These are phyloP conservation scores for Penicillium pulvis DNA, from an alignment of 495 filamentous ascomycete species.

Conservation along the genomic window DNA sequence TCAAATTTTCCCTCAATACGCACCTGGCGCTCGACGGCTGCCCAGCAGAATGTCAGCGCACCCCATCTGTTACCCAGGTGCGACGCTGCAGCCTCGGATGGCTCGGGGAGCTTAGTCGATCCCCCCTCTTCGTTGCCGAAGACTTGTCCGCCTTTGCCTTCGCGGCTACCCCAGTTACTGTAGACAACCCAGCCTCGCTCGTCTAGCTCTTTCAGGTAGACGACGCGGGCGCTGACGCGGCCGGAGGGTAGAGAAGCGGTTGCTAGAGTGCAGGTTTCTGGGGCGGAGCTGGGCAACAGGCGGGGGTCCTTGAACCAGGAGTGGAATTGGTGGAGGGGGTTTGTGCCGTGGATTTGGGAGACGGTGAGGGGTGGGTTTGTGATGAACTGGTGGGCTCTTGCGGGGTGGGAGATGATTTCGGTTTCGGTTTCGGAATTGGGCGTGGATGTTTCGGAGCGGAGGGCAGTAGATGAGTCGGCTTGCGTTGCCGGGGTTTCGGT, in stretches of 20 bases:
- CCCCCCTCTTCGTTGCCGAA: constrained; percentile 26
- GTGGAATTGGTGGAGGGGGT: constrained; percentile 82
- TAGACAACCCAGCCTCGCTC: constrained; percentile 85
- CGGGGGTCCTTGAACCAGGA: constrained; percentile 79
- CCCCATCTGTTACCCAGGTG: constrained; percentile 46
- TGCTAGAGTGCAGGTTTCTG: constrained; percentile 74
- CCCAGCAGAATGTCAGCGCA: constrained; percentile 50
- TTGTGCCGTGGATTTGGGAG: constrained; percentile 41
- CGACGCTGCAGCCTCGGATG: constrained; percentile 19
- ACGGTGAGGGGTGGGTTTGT: constrained; percentile 47
- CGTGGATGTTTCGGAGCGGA: constrained; percentile 39
- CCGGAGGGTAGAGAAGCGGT: constrained; percentile 87
- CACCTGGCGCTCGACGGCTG: constrained; percentile 81
- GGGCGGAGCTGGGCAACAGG: constrained; percentile 60
- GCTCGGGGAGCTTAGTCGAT: constrained; percentile 40
- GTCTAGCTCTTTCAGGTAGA: constrained; percentile 84
- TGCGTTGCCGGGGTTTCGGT: constrained; percentile 51
- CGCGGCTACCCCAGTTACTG: constrained; percentile 78
- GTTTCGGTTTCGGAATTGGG: constrained; percentile 39
- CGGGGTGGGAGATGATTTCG: constrained; percentile 40
- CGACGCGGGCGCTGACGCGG: constrained; percentile 77
- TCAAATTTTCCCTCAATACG: constrained; percentile 76
- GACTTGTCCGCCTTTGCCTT: constrained; percentile 48
- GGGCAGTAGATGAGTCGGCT: constrained; percentile 30
- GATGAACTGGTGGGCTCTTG: constrained; percentile 50